Evolutionary conservation across 495 filamentous ascomycete genomes (phyloP).

Genomic region (Hypoxylon lenormandii): DNA sequence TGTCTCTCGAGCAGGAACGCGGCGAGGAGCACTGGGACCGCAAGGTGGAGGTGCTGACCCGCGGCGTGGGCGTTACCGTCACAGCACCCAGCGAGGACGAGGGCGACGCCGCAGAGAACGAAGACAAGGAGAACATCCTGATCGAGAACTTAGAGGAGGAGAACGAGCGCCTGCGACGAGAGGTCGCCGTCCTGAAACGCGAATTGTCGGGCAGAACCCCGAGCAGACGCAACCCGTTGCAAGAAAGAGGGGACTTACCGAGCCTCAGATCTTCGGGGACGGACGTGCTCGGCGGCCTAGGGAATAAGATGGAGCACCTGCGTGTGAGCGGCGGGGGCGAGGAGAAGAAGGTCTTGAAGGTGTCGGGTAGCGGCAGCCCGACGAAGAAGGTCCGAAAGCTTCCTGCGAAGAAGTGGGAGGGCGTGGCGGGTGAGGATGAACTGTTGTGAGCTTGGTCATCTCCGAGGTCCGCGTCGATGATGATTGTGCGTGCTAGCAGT

Average conservation of each 20-base stretch:
- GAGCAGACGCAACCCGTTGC: slow-evolving; percentile 59
- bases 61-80: slow-evolving; percentile 66
- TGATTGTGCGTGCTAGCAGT: slow-evolving; percentile 9
- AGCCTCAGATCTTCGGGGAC: slow-evolving; percentile 30
- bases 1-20: slow-evolving; percentile 77
- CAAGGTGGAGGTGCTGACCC: slow-evolving; percentile 87
- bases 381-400: slow-evolving; percentile 60
- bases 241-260: slow-evolving; percentile 55
- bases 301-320: slow-evolving; percentile 47
- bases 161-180: slow-evolving; percentile 68
- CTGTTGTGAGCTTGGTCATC: slow-evolving; percentile 43
- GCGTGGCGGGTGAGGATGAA: slow-evolving; percentile 51
- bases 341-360: slow-evolving; percentile 45
- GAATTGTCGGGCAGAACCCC: slow-evolving; percentile 60
- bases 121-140: slow-evolving; percentile 64
- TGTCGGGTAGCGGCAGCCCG: slow-evolving; percentile 43
- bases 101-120: slow-evolving; percentile 52
- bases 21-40: slow-evolving; percentile 86
- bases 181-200: slow-evolving; percentile 63
- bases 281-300: slow-evolving; percentile 32
- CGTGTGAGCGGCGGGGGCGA: slow-evolving; percentile 40
- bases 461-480: background rate
- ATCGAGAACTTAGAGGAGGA: slow-evolving; percentile 71
- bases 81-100: slow-evolving; percentile 38
- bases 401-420: slow-evolving; percentile 54